Conservation (phyloP, 1,139 yeast genomes). For the Geotrichum citri-aurantii region DNA sequence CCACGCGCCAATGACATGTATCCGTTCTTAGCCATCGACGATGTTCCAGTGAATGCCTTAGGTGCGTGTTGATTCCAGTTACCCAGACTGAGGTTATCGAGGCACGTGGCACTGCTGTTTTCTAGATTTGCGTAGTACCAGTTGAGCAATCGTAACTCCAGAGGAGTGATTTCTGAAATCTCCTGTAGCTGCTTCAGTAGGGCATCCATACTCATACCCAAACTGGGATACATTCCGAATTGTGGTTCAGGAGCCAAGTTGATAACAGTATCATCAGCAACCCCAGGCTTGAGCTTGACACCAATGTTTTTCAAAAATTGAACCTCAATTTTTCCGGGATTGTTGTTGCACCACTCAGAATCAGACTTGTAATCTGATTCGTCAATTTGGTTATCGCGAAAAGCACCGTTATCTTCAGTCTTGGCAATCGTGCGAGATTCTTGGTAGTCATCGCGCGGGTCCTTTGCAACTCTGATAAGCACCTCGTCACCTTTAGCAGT, state of each 20-base stretch:
- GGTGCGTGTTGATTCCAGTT: conserved; percentile 42
- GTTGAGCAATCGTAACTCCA: conserved; percentile 36
- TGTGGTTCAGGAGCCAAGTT: conserved; percentile 38
- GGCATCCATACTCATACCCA: conserved; percentile 38
- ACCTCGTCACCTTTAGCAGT: conserved; percentile 38
- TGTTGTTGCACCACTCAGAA: conserved; percentile 22
- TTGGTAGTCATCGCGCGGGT: conserved; percentile 33
- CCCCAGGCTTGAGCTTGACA: conserved; percentile 24
- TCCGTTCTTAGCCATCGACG: conserved; percentile 38
- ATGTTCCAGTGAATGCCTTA: conserved; percentile 39
- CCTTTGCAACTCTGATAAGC: conserved; percentile 36
- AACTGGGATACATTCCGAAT: conserved; percentile 34
- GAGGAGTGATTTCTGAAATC: conserved; percentile 33
- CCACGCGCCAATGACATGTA: conserved; percentile 38
- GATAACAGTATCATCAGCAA: conserved; percentile 22
- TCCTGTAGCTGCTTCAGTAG: conserved; percentile 33
- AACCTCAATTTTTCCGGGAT: conserved; percentile 30
- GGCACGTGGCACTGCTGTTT: conserved; percentile 36
- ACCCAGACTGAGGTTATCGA: conserved; percentile 36
- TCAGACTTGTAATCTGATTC: conserved; percentile 17
- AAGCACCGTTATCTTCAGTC: conserved; percentile 33
- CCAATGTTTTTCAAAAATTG: conserved; percentile 34
- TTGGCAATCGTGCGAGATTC: conserved; percentile 34
- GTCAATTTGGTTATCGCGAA: conserved; percentile 9
- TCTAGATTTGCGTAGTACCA: conserved; percentile 43